Evolutionary conservation across 352 stramenopile species (phyloP).

Genomic region (Phytophthora ramorum): DNA sequence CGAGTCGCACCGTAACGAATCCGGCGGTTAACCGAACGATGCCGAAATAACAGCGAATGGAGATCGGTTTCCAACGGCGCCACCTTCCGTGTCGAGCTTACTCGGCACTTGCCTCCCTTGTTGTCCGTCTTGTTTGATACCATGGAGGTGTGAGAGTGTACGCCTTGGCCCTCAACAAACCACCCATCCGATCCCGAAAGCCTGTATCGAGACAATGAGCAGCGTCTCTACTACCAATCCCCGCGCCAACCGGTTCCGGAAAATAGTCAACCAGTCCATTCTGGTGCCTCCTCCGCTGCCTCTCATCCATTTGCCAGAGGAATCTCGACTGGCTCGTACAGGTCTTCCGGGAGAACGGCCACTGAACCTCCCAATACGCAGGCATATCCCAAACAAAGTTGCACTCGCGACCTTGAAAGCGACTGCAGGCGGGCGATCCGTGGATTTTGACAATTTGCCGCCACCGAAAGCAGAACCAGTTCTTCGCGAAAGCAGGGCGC

Average conservation of each 20-base stretch:
- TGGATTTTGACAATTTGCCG: conserved; percentile 10
- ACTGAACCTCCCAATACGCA: conserved; percentile 52
- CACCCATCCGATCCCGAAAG: background rate
- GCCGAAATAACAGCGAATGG: conserved; percentile 11
- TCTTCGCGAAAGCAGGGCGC: conserved; percentile 47
- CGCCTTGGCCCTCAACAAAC: background rate
- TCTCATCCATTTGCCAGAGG: conserved; percentile 63
- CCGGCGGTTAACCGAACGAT: background rate
- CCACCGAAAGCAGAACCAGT: conserved; percentile 45
- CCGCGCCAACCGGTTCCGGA: conserved; percentile 34
- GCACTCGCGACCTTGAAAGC: conserved; percentile 11
- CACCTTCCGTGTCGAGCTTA: background rate
- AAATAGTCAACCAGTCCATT: conserved; percentile 26
- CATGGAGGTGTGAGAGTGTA: conserved; percentile 15
- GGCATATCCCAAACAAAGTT: conserved; percentile 34
- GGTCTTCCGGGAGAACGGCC: conserved; percentile 49
- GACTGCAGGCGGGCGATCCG: background rate
- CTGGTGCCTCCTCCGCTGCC: conserved; percentile 66
- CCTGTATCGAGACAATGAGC: conserved; percentile 16
- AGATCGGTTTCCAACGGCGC: conserved; percentile 1
- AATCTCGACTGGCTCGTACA: conserved; percentile 48
- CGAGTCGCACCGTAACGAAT: conserved; percentile 10
- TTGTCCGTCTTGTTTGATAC: conserved; percentile 16
- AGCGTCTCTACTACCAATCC: conserved; percentile 17
- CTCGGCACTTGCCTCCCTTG: background rate